phyloP scores from a whole-genome alignment of 257 asterid genomes.

The Ocimum tenuiflorum region DNA sequence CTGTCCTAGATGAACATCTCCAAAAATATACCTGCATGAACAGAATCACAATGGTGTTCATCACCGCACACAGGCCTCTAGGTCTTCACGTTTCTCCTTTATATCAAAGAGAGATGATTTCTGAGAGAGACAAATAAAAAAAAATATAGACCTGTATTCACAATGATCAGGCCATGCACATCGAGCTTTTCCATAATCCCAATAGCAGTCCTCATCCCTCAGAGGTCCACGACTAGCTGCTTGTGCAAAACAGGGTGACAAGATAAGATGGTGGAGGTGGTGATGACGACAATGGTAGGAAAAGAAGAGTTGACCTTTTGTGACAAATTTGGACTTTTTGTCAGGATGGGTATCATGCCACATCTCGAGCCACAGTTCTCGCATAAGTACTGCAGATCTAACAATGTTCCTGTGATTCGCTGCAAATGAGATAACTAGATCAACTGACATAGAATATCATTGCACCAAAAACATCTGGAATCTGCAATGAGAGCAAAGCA shows the following conservation, averaged over 20 bases:
- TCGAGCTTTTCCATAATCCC: slow-evolving; percentile 99
- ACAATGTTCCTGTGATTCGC: slow-evolving; percentile 97
- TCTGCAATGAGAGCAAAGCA: not conserved
- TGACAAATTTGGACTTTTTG: slow-evolving; percentile 68
- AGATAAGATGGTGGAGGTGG: slow-evolving; percentile 4
- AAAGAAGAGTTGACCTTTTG: slow-evolving; percentile 53
- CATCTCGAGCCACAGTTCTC: slow-evolving; percentile 98
- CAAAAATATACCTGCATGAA: slow-evolving; percentile 64
- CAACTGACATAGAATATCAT: slow-evolving; percentile 4
- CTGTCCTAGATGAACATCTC: slow-evolving; percentile 97
- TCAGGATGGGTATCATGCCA: slow-evolving; percentile 98
- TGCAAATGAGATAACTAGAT: slow-evolving; percentile 34
- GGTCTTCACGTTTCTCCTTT: not conserved
- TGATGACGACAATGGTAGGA: not conserved
- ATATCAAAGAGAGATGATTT: slow-evolving; percentile 3
- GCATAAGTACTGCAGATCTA: slow-evolving; percentile 78
- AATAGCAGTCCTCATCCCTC: slow-evolving; percentile 93
- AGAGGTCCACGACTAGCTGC: slow-evolving; percentile 91
- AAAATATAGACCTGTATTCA: slow-evolving; percentile 67
- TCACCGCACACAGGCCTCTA: slow-evolving; percentile 1
- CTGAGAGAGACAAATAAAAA: not conserved
- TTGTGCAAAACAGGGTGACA: not conserved
- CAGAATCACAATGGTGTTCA: slow-evolving; percentile 5
- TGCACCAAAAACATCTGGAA: not conserved
- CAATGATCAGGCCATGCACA: slow-evolving; percentile 95